Evolutionary conservation across 2,329 filamentous ascomycete species (phyloP).

Genomic region (Ceratocystiopsis brevicomis): DNA sequence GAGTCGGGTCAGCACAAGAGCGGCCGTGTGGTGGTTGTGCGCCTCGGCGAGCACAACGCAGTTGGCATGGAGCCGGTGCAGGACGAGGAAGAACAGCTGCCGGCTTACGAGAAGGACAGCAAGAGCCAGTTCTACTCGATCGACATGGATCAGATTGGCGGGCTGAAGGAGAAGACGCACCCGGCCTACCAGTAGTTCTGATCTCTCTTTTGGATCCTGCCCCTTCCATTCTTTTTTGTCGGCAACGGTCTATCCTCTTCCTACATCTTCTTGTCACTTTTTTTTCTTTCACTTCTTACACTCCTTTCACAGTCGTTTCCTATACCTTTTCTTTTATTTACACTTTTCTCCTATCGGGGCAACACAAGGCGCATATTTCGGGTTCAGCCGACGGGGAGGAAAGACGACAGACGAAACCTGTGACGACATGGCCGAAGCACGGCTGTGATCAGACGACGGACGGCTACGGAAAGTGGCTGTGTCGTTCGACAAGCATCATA

Average conservation of each 20-base stretch:
- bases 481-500: too few species aligned
- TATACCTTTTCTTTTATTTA: neutral
- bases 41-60: constrained; percentile 60
- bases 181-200: constrained; percentile 15
- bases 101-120: constrained; percentile 72
- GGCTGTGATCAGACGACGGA: too few species aligned
- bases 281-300: neutral
- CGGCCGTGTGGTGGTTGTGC: constrained; percentile 77
- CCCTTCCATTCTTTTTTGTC: neutral
- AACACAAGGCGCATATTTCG: too few species aligned
- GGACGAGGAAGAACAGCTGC: constrained; percentile 59
- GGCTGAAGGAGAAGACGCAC: constrained; percentile 72
- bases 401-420: too few species aligned
- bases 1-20: constrained; percentile 63
- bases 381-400: too few species aligned
- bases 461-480: too few species aligned
- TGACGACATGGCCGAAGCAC: too few species aligned
- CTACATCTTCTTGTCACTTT: neutral
- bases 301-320: too few species aligned
- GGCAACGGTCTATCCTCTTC: neutral
- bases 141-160: constrained; percentile 86
- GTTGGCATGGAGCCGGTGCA: constrained; percentile 81
- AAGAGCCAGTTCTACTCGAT: constrained; percentile 74
- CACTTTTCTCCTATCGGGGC: neutral
- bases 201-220: neutral